Evolutionary conservation across 2,329 filamentous ascomycete genomes (phyloP), one percentile per base, ranked within the genome.

Genomic region (Celoporthe dispersa): DNA sequence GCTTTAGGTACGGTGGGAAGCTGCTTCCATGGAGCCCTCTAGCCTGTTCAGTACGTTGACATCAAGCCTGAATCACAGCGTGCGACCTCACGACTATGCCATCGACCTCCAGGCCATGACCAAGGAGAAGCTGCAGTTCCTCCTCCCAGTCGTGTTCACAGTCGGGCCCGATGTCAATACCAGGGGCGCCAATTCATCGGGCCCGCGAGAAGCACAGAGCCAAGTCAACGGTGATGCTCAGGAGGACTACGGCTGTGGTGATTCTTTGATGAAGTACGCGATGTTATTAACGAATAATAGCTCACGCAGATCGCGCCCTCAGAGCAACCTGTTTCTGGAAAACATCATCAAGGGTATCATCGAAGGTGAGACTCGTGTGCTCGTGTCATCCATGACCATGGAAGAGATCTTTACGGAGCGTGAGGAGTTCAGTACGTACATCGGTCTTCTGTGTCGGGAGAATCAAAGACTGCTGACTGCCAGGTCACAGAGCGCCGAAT

Each of bases 261-360:
- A 91, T 53, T 85, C 92, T 1, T 85, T 97, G 64, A 88, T 90
- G 80, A 96, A 94, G 81, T 97, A 94, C 76, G 93, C 93, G 66
- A 91, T 93, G 79, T 86, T 97, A 0, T 84, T 97, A 5, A 92
- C 92, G 5, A 91, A 91, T 70, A 79, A 81, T 11, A 77, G 76
- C 51, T 82, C 81, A 2, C 81, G 83, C 74, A 78, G 78, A 51
- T 74, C 78, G 19, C 81, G 80, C 48, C 22, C 19, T 3, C 80
- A 81, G 22, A 75, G 78, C 66, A 76, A 82, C 80, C 73, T 87
- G 67, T 92, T 95, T 80, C 90, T 96, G 22, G 91, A 92, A 76
- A 92, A 92, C 74, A 97, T 97, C 72, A 91, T 97, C 80, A 95
- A 94, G 80, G 93, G 93, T 71, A 94, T 97, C 79, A 96, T 97